phyloP scores from a whole-genome alignment of 139 green algal species.

The Chlamydomonas urium region DNA sequence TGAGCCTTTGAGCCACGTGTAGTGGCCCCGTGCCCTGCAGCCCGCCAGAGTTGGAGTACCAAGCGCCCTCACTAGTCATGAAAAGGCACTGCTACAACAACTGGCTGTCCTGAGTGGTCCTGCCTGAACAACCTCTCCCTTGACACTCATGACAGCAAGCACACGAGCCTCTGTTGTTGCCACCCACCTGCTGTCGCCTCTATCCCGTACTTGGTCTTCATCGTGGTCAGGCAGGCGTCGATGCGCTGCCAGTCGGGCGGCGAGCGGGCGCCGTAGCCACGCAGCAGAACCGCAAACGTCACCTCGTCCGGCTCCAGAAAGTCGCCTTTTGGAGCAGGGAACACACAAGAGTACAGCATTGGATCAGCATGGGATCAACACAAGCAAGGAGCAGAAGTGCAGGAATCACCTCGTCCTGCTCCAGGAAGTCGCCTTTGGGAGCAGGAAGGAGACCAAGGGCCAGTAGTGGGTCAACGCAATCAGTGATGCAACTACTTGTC shows the following conservation, averaged over 20 bases:
- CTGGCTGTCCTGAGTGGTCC: no score
- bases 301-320: slow-evolving; percentile 77
- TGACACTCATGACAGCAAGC: no score
- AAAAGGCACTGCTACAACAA: no score
- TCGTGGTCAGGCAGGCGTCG: slow-evolving; percentile 50
- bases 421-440: slow-evolving; percentile 57
- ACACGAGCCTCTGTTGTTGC: no score
- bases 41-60: no score
- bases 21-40: no score
- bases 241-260: slow-evolving; percentile 72
- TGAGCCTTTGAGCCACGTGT: no score
- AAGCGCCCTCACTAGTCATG: no score
- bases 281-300: slow-evolving; percentile 71
- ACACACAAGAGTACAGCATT: no score
- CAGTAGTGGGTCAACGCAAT: slow-evolving; percentile 69
- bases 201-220: slow-evolving; percentile 61
- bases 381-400: slow-evolving; percentile 73
- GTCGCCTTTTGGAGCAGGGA: slow-evolving; percentile 48
- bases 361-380: slow-evolving; percentile 50
- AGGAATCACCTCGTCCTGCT: slow-evolving; percentile 78
- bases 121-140: no score
- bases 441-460: no score
- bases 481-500: no score
- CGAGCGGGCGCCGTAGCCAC: slow-evolving; percentile 60
- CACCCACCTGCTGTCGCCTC: slow-evolving; percentile 50